Evolutionary conservation across 2,329 filamentous ascomycete species (phyloP).

Genomic region (Rhinocladiella mackenziei): DNA sequence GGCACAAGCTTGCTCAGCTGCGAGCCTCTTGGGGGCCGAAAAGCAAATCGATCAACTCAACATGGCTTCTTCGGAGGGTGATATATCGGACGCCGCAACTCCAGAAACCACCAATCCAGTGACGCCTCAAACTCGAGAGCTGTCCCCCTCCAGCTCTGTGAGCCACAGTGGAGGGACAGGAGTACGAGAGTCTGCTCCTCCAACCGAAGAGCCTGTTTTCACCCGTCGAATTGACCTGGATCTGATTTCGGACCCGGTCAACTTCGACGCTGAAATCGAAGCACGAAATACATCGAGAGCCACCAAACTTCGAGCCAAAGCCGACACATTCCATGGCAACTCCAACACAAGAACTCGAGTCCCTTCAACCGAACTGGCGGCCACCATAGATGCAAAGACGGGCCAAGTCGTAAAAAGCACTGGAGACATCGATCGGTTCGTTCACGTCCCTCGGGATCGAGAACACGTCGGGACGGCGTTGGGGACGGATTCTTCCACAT

Average conservation of each 20-base stretch:
- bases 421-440: constrained; percentile 24
- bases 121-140: constrained; percentile 35
- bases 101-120: constrained; percentile 34
- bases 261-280: constrained; percentile 23
- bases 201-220: constrained; percentile 30
- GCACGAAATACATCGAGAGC: constrained; percentile 25
- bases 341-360: not conserved
- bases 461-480: constrained; percentile 10
- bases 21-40: constrained; percentile 48
- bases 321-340: constrained; percentile 25
- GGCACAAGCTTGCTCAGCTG: constrained; percentile 38
- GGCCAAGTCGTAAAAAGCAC: constrained; percentile 32
- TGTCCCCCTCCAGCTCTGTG: constrained; percentile 25
- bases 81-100: constrained; percentile 32
- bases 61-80: constrained; percentile 44
- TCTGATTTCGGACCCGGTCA: constrained; percentile 27
- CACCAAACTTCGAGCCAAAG: constrained; percentile 21
- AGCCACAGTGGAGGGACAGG: constrained; percentile 24
- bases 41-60: constrained; percentile 46
- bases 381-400: constrained; percentile 43
- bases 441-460: constrained; percentile 13
- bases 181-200: constrained; percentile 23
- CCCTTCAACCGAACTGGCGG: constrained; percentile 35
- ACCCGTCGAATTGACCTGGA: constrained; percentile 39
- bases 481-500: constrained; percentile 13